Conservation (phyloP, 1,139 yeast genomes). For the Scheffersomyces titani region DNA sequence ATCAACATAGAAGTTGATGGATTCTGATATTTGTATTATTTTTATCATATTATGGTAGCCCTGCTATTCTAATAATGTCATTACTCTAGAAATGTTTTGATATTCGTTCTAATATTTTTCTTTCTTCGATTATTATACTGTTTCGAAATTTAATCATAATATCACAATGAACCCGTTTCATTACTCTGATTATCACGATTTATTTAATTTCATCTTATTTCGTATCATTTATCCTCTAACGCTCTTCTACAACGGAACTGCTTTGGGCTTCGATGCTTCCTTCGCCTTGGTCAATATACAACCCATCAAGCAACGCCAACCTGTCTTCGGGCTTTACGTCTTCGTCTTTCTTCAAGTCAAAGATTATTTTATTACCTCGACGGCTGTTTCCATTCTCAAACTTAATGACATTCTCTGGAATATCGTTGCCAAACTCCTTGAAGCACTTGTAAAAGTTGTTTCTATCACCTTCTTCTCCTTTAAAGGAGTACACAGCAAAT, state of each 20-base stretch:
- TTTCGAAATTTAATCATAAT: not conserved
- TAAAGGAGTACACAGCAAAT: slow-evolving; percentile 31
- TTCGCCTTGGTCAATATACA: slow-evolving; percentile 2
- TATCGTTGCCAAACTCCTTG: slow-evolving; percentile 19
- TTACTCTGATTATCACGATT: not conserved
- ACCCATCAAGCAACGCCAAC: slow-evolving; percentile 1
- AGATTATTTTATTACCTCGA: not conserved
- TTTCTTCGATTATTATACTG: not conserved
- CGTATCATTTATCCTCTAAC: not conserved
- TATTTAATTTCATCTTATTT: not conserved
- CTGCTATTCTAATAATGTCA: not conserved
- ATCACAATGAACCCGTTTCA: not conserved
- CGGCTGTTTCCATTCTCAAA: slow-evolving; percentile 3
- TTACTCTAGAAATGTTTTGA: not conserved
- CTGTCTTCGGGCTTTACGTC: not conserved
- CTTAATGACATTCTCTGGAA: slow-evolving; percentile 13
- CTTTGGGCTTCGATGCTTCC: slow-evolving; percentile 2
- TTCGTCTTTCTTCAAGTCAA: not conserved
- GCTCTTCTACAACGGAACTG: not conserved
- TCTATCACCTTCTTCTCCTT: slow-evolving; percentile 6
- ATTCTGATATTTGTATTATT: not conserved
- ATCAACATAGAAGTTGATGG: not conserved
- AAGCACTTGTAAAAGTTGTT: slow-evolving; percentile 13
- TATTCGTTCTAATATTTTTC: not conserved
- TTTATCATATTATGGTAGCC: not conserved